Percentiles rank a stretch among this genome's conserved stretches.
These are phyloP conservation scores for Phycomyces nitens DNA, from an alignment of 192 early-diverging fungal genomes.

Conservation along the genomic window DNA sequence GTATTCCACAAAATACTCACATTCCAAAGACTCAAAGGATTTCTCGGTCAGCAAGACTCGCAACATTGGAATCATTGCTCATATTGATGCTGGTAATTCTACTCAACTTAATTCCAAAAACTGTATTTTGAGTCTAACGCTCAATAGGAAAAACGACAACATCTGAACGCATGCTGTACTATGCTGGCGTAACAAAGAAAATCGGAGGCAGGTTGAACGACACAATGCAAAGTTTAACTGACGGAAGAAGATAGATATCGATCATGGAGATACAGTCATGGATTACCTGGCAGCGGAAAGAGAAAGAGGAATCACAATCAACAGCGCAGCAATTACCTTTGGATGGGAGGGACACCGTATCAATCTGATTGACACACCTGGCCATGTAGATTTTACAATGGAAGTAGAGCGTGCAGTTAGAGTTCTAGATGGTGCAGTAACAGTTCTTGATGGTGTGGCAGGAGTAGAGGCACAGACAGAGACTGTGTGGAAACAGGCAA, in stretches of 20 bases:
- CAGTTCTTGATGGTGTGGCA: slow-evolving; percentile 89
- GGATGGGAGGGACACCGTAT: slow-evolving; percentile 69
- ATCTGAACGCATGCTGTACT: slow-evolving; percentile 96
- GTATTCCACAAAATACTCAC: too few species aligned
- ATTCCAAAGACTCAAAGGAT: slow-evolving; percentile 18
- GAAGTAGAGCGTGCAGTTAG: slow-evolving; percentile 91
- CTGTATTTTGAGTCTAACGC: not conserved
- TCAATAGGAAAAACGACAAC: slow-evolving; percentile 80
- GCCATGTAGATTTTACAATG: slow-evolving; percentile 94
- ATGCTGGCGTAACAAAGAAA: slow-evolving; percentile 83
- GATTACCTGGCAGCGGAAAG: slow-evolving; percentile 88
- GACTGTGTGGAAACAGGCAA: slow-evolving; percentile 89
- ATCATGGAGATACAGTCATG: slow-evolving; percentile 91
- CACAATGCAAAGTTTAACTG: not conserved
- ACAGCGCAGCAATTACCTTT: slow-evolving; percentile 89
- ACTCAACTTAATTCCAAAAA: not conserved
- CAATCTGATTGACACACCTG: slow-evolving; percentile 95
- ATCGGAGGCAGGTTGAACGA: slow-evolving; percentile 67
- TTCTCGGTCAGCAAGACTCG: slow-evolving; percentile 50
- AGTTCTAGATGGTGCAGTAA: slow-evolving; percentile 92
- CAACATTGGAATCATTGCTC: slow-evolving; percentile 95
- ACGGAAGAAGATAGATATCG: slow-evolving; percentile 58
- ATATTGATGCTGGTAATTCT: slow-evolving; percentile 93
- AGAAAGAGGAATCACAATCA: slow-evolving; percentile 92
- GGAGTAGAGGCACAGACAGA: slow-evolving; percentile 98